Base-by-base conservation (phyloP, 2,329 filamentous ascomycete genomes). In the Paraconiothyrium brasiliense region DNA sequence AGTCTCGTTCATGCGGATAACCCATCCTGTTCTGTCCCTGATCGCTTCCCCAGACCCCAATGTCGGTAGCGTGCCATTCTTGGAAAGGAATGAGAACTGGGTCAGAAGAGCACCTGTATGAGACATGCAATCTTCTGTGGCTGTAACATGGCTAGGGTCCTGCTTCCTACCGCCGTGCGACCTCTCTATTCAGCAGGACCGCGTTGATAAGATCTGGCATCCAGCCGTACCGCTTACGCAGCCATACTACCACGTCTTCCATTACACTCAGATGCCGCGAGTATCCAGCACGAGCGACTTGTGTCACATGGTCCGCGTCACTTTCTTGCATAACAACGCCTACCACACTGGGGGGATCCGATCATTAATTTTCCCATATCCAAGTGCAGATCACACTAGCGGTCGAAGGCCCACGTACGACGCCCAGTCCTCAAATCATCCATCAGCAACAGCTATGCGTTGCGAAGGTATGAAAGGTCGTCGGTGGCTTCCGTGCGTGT, bases 1-100 rank as follows among this genome's bases (percentile, higher is more conserved):
- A 67, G 64, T 65, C 65, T 56, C 66, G 62, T 66, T 67, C 59
- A 62, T 64, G 66, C 64, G 62, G 57, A 66, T 63, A 65, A 62
- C 10, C 54, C 59, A 44, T 58, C 67, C 60, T 58, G 43, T 61
- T 66, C 63, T 54, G 60, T 67, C 49, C 51, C 56, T 52, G 20
- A 57, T 49, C 57, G 50, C 64, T 59, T 51, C 54, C 59, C 44
- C 59, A 69, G 65, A 62, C 62, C 56, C 62, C 55, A 56, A 60
- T 20, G 34, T 50, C 14, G 47, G 51, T 55, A 56, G 59, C 62
- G 54, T 43, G 52, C 51, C 39, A 24, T 22, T 51, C 41, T 13
- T n/a, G 52, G 44, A 35, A 22, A 44, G 57, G 37, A 60, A 24
- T 59, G 47, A 35, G 62, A 67, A 49, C 59, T 48, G 50, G 56